Conservation (phyloP, 2,329 filamentous ascomycete species). For the Alternaria panax region DNA sequence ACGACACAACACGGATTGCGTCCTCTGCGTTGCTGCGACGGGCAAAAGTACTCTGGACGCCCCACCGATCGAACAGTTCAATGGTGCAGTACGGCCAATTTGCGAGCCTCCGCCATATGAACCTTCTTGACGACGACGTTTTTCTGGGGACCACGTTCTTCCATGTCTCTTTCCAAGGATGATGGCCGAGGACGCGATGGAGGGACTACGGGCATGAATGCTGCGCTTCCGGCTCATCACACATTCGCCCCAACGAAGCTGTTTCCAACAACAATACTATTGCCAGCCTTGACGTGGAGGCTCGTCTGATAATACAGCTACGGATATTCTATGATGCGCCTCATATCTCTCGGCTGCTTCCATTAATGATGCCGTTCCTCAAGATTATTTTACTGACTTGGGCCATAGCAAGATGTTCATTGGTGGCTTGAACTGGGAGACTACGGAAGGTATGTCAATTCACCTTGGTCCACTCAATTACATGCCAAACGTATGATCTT, state of each 20-base stretch:
- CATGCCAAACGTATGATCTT: neutral
- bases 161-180: neutral
- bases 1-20: neutral
- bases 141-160: neutral
- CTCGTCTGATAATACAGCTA: neutral
- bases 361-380: neutral
- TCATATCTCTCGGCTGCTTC: conserved; percentile 1
- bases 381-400: conserved; percentile 26
- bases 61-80: neutral
- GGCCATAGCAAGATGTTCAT: conserved; percentile 95
- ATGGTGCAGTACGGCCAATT: neutral
- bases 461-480: neutral
- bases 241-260: neutral
- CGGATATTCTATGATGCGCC: conserved; percentile 20
- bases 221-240: neutral
- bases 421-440: conserved; percentile 98
- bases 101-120: neutral
- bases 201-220: neutral
- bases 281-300: neutral
- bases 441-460: conserved; percentile 83
- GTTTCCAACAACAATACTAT: neutral
- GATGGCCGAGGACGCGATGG: neutral
- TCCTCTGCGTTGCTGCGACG: neutral
- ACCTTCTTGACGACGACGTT: neutral
- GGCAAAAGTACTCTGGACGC: neutral